These are phyloP conservation scores for Salmacisia buchloeana DNA, from an alignment of 1,284 basidiomycete species.

Conservation along the genomic window DNA sequence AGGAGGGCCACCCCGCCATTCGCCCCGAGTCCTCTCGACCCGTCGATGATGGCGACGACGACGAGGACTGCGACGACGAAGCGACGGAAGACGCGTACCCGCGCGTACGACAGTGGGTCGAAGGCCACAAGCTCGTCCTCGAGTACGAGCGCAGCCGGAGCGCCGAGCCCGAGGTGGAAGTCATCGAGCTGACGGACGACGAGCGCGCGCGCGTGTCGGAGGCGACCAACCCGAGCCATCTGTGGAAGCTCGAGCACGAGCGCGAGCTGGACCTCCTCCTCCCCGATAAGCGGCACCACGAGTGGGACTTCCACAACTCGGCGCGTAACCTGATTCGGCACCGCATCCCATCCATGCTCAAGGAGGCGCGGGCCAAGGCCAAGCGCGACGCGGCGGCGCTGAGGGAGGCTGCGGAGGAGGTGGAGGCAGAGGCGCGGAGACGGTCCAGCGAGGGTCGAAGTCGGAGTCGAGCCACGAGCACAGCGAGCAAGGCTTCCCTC, in stretches of 20 bases:
- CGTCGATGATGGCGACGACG: no score
- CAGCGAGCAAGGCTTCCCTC: no score
- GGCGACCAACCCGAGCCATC: conserved; percentile 1
- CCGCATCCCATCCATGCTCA: neutral
- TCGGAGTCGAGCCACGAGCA: neutral
- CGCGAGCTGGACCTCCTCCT: conserved; percentile 29
- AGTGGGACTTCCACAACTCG: conserved; percentile 26
- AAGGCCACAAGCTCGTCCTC: conserved; percentile 42
- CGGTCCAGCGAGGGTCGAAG: neutral
- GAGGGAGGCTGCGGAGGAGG: neutral
- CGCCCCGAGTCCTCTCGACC: neutral
- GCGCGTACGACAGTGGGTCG: conserved; percentile 38
- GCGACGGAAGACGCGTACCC: conserved; percentile 22
- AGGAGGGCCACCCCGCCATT: neutral
- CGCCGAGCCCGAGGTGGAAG: conserved; percentile 36
- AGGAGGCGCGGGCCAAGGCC: neutral
- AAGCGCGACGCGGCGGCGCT: neutral
- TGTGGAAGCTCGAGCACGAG: conserved; percentile 31
- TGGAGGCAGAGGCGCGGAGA: neutral
- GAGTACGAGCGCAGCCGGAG: conserved; percentile 35
- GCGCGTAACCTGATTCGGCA: conserved; percentile 22
- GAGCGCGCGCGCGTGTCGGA: conserved; percentile 13
- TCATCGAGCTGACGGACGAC: conserved; percentile 34
- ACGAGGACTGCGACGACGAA: neutral
- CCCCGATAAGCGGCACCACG: conserved; percentile 20